A percentile compares a stretch with the other conserved stretches of the same genome.
Evolutionary conservation across 2,329 filamentous ascomycete genomes (phyloP).

Genomic region (Alternaria hordeiaustralica): DNA sequence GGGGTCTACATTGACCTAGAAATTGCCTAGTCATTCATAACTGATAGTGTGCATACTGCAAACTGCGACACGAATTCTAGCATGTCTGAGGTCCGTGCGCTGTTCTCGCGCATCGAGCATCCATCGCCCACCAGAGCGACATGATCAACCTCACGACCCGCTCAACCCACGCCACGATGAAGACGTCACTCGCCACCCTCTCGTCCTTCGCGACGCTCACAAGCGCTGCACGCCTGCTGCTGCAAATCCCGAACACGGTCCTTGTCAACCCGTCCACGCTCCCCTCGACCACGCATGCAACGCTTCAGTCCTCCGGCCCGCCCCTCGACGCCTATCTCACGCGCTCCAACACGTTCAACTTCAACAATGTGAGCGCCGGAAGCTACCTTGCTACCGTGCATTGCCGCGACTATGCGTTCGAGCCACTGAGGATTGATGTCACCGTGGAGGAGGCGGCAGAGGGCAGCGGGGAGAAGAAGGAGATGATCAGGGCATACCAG

Average conservation of each 20-base stretch:
- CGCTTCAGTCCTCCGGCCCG: constrained; percentile 65
- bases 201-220: constrained; percentile 52
- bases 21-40: too few relatives aligned
- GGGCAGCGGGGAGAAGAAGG: constrained; percentile 40
- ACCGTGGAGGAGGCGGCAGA: constrained; percentile 35
- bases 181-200: constrained; percentile 45
- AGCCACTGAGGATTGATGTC: constrained; percentile 81
- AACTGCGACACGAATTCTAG: too few relatives aligned
- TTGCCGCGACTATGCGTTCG: constrained; percentile 75
- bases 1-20: too few relatives aligned
- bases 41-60: too few relatives aligned
- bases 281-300: constrained; percentile 66
- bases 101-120: neutral
- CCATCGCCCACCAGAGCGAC: neutral
- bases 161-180: constrained; percentile 26
- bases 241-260: constrained; percentile 58
- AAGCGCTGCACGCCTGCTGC: constrained; percentile 55
- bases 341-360: constrained; percentile 73
- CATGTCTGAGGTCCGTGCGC: neutral
- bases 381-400: constrained; percentile 86
- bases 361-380: constrained; percentile 72
- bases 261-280: constrained; percentile 56
- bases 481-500: constrained; percentile 73
- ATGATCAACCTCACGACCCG: neutral
- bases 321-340: constrained; percentile 68